Percentiles rank a stretch among this genome's conserved stretches.
These are phyloP conservation scores for Suillus spraguei DNA, from an alignment of 768 basidiomycete genomes.

Conservation along the genomic window DNA sequence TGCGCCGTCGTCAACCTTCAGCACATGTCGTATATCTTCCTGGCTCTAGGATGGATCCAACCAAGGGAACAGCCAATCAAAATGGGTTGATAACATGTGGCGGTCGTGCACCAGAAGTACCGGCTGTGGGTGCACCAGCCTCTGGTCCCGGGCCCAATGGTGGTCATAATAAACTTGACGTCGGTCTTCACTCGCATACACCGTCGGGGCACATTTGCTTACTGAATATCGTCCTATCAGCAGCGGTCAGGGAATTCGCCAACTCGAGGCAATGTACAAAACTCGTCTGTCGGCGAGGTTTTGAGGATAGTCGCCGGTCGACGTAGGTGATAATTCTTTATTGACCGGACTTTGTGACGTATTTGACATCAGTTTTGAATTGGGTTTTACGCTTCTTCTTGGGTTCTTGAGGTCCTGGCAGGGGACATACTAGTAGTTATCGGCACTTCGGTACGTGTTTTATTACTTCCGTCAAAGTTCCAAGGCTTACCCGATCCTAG, in stretches of 20 bases:
- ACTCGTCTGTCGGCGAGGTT: constrained; percentile 19
- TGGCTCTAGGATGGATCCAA: neutral
- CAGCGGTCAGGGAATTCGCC: constrained; percentile 18
- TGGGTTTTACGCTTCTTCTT: constrained; percentile 26
- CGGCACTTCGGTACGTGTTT: neutral
- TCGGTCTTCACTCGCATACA: constrained; percentile 5
- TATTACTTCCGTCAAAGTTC: neutral
- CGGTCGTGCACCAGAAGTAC: neutral
- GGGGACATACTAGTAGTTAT: constrained; percentile 13
- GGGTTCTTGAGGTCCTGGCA: constrained; percentile 26
- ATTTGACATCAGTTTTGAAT: constrained; percentile 22
- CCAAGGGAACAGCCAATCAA: neutral
- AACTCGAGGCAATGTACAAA: constrained; percentile 14
- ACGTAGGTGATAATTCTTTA: constrained; percentile 20
- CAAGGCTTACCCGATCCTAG: neutral
- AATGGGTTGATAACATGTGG: neutral
- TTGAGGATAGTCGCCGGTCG: constrained; percentile 27
- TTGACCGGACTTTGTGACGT: neutral
- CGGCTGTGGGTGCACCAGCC: neutral
- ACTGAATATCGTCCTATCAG: constrained; percentile 25
- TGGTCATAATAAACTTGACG: constrained; percentile 5
- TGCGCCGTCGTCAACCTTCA: constrained; percentile 1
- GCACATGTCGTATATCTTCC: neutral
- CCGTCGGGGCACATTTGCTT: constrained; percentile 21
- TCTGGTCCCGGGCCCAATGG: neutral